Percentiles rank a stretch among this genome's conserved stretches.
These are phyloP conservation scores for Nothopassalora personata DNA, from an alignment of 2,329 filamentous ascomycete species.

Conservation along the genomic window DNA sequence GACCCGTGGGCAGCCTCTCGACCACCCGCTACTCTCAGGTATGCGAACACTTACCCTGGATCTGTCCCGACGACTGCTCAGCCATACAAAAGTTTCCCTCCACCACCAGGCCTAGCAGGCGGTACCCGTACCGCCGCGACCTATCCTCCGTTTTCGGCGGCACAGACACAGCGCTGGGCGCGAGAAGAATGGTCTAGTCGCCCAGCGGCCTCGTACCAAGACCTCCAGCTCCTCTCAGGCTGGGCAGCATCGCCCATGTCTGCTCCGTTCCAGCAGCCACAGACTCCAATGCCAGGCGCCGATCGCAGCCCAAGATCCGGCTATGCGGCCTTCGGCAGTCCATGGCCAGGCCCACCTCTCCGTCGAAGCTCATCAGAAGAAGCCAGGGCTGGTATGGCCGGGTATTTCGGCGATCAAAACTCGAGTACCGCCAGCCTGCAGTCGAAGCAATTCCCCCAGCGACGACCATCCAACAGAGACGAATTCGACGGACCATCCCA, in stretches of 20 bases:
- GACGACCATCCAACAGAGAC: conserved; percentile 73
- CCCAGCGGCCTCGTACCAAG: conserved; percentile 23
- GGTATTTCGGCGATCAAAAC: conserved; percentile 22
- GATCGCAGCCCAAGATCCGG: conserved; percentile 22
- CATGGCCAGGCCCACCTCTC: conserved; percentile 24
- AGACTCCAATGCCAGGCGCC: conserved; percentile 22
- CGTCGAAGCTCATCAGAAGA: conserved; percentile 30
- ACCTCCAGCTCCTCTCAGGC: conserved; percentile 20
- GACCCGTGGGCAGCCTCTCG: conserved; percentile 27
- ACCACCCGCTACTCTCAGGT: conserved; percentile 25
- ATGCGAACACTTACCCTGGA: conserved; percentile 22
- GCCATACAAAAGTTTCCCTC: conserved; percentile 24
- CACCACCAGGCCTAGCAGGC: conserved; percentile 22
- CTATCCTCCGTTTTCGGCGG: conserved; percentile 20
- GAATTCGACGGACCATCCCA: conserved; percentile 87
- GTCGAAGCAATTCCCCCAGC: conserved; percentile 41
- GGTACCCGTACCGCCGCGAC: conserved; percentile 18
- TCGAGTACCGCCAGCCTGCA: conserved; percentile 22
- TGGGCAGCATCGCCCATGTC: conserved; percentile 28
- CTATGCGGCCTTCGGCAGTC: conserved; percentile 22
- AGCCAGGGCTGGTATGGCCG: conserved; percentile 19
- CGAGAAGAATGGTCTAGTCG: conserved; percentile 27
- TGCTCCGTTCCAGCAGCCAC: conserved; percentile 21
- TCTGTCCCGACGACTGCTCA: conserved; percentile 20
- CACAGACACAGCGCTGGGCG: conserved; percentile 25